Percentiles rank a stretch among this genome's conserved stretches.
phyloP scores from a whole-genome alignment of 306 rosid genomes.

The Glycine latifolia region DNA sequence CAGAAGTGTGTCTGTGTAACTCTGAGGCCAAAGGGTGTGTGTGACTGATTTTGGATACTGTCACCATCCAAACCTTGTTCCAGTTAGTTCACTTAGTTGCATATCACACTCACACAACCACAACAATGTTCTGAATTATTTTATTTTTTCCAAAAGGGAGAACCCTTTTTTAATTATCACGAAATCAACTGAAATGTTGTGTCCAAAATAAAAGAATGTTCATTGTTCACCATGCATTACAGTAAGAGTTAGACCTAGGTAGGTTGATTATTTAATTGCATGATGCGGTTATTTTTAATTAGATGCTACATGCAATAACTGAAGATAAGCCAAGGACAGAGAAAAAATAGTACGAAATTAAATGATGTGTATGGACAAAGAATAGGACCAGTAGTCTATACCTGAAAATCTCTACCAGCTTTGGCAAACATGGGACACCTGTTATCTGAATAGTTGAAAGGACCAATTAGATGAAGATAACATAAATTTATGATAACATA shows the following conservation, averaged over 20 bases:
- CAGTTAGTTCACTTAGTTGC: constrained; percentile 4
- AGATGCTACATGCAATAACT: constrained; percentile 34
- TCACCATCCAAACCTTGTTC: constrained; percentile 40
- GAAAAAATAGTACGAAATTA: constrained; percentile 7
- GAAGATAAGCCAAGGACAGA: neutral
- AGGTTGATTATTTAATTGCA: neutral
- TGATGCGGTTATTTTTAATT: neutral
- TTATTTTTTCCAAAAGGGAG: neutral
- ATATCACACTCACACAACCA: constrained; percentile 31
- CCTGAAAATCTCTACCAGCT: constrained; percentile 65
- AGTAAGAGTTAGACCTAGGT: neutral
- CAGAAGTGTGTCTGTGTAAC: neutral
- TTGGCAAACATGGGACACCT: constrained; percentile 50
- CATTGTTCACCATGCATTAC: neutral
- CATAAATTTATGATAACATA: neutral
- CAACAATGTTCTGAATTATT: neutral
- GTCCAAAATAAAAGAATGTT: neutral
- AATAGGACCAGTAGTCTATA: constrained; percentile 46
- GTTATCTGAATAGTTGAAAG: constrained; percentile 56
- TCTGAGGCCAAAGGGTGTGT: neutral
- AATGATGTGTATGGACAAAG: constrained; percentile 24
- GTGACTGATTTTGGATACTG: constrained; percentile 24
- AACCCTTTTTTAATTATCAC: constrained; percentile 11
- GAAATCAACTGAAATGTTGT: neutral
- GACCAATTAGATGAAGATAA: constrained; percentile 30